phyloP scores from a whole-genome alignment of 2,329 filamentous ascomycete species.

The Hypocrella siamensis region DNA sequence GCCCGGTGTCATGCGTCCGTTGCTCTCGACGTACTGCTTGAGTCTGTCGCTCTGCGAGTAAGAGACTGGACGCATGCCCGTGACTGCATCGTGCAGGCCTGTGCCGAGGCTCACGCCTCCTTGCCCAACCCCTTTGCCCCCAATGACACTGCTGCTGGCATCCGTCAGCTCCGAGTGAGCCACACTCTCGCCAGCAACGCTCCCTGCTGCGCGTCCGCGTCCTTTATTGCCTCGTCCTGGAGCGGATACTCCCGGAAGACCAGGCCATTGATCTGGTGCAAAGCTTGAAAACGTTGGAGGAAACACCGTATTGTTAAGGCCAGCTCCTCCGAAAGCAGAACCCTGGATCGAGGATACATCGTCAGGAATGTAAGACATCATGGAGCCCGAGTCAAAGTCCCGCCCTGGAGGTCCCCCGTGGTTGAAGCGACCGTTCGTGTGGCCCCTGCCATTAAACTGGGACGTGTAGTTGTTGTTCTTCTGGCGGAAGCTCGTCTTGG shows the following conservation, averaged over 20 bases:
- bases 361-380: conserved; percentile 90
- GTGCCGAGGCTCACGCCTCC: conserved; percentile 77
- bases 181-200: conserved; percentile 81
- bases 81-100: conserved; percentile 62
- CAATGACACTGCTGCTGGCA: conserved; percentile 61
- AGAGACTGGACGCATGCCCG: conserved; percentile 41
- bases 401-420: conserved; percentile 23
- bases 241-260: conserved; percentile 48
- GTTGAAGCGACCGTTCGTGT: conserved; percentile 25
- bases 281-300: conserved; percentile 95
- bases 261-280: conserved; percentile 74
- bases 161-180: conserved; percentile 85
- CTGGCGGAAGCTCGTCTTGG: conserved; percentile 83
- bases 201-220: conserved; percentile 54
- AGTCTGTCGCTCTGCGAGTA: conserved; percentile 60
- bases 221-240: conserved; percentile 51
- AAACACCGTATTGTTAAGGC: conserved; percentile 52
- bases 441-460: conserved; percentile 39
- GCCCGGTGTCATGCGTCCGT: conserved; percentile 49
- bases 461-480: conserved; percentile 61
- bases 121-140: conserved; percentile 58
- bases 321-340: conserved; percentile 72
- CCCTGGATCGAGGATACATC: conserved; percentile 94
- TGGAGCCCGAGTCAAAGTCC: conserved; percentile 65
- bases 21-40: conserved; percentile 85